Percentiles rank a stretch among this genome's conserved stretches.
Conservation (phyloP, 257 asterid species). For the Capsicum baccatum region DNA sequence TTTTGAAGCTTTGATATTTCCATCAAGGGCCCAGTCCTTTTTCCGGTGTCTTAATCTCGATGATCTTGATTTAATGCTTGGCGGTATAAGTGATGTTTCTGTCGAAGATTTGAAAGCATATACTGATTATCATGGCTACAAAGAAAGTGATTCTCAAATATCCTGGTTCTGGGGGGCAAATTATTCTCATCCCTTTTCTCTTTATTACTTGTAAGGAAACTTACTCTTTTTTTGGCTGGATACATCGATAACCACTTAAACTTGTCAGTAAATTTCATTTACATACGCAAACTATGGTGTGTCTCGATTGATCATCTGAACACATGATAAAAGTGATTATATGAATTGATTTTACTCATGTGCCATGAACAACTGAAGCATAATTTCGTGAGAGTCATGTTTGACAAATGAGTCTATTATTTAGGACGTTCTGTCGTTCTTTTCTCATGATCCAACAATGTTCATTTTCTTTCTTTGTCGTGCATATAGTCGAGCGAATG, state of each 20-base stretch:
- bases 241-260: background rate
- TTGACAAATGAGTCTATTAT: background rate
- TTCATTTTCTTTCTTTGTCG: background rate
- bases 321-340: too few species aligned
- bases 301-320: too few species aligned
- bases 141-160: slow-evolving; percentile 71
- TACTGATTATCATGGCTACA: slow-evolving; percentile 73
- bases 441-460: too few species aligned
- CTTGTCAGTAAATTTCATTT: too few species aligned
- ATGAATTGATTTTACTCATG: too few species aligned
- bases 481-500: slow-evolving; percentile 70
- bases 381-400: too few species aligned
- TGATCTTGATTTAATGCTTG: slow-evolving; percentile 79
- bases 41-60: slow-evolving; percentile 59
- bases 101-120: slow-evolving; percentile 90
- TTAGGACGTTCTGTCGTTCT: background rate
- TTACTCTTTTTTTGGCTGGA: too few species aligned
- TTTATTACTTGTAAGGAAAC: too few species aligned
- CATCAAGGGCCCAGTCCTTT: slow-evolving; percentile 47
- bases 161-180: slow-evolving; percentile 95
- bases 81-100: slow-evolving; percentile 70
- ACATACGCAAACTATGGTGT: too few species aligned
- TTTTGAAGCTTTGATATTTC: slow-evolving; percentile 58
- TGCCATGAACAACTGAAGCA: too few species aligned
- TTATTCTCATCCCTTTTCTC: background rate